phyloP scores from a whole-genome alignment of 2,329 filamentous ascomycete species.

The Calonectria montana region DNA sequence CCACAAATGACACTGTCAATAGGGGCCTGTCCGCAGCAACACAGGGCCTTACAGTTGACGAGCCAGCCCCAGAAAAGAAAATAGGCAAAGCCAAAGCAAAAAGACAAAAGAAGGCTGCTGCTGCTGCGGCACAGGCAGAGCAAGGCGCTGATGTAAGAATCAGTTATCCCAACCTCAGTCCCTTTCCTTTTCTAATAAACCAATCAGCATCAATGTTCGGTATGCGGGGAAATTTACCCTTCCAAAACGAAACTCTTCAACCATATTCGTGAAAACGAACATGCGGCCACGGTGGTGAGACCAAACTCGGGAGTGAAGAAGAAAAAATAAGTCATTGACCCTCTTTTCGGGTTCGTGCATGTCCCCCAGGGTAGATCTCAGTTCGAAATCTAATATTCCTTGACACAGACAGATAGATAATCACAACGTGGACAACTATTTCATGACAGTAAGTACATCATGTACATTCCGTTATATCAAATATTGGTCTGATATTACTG shows the following conservation, averaged over 20 bases:
- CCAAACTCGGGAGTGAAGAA: conserved; percentile 48
- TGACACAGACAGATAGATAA: neutral
- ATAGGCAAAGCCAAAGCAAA: conserved; percentile 64
- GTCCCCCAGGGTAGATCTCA: neutral
- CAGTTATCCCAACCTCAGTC: neutral
- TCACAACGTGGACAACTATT: neutral
- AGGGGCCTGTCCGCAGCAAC: conserved; percentile 27
- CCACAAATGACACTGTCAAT: neutral
- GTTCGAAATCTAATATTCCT: neutral
- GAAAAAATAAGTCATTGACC: conserved; percentile 47
- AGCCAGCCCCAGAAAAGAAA: conserved; percentile 50
- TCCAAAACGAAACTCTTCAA: conserved; percentile 79
- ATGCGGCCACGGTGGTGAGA: conserved; percentile 65
- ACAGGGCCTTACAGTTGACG: conserved; percentile 42
- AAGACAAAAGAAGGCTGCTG: conserved; percentile 60
- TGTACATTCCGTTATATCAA: neutral
- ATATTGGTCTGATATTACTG: no score
- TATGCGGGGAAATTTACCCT: conserved; percentile 59
- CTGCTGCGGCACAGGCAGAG: conserved; percentile 50
- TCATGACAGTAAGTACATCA: neutral
- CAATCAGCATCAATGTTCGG: conserved; percentile 54
- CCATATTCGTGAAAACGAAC: conserved; percentile 74
- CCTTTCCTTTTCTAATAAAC: neutral
- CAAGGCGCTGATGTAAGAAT: conserved; percentile 50
- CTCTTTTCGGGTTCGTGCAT: neutral